Conservation (phyloP, 2,329 filamentous ascomycete species). For the Pseudonectria foliicola region DNA sequence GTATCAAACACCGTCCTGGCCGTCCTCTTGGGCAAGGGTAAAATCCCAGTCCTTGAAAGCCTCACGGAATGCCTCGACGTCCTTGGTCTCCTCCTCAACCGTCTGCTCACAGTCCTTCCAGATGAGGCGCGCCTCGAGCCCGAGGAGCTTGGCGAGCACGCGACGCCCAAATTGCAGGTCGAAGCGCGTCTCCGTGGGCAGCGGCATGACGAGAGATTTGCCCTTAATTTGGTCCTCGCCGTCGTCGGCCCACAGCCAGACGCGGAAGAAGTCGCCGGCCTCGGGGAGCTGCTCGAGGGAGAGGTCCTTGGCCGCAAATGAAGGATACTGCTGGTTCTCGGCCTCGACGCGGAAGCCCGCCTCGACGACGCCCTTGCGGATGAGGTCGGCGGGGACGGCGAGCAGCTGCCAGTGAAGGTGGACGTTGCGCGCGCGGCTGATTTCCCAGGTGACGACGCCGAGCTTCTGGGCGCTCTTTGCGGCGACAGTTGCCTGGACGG, state of each 20-base stretch:
- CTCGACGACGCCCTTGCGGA: slow-evolving; percentile 70
- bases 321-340: slow-evolving; percentile 59
- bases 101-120: slow-evolving; percentile 83
- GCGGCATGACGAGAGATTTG: slow-evolving; percentile 61
- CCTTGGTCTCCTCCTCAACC: slow-evolving; percentile 67
- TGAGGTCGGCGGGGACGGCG: slow-evolving; percentile 61
- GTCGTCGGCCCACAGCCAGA: slow-evolving; percentile 68
- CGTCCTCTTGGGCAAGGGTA: slow-evolving; percentile 34
- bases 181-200: slow-evolving; percentile 68
- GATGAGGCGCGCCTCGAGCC: slow-evolving; percentile 67
- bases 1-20: slow-evolving; percentile 6
- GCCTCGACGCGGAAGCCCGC: slow-evolving; percentile 84
- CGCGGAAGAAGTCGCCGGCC: slow-evolving; percentile 64
- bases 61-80: slow-evolving; percentile 71
- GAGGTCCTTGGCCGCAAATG: slow-evolving; percentile 42
- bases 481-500: slow-evolving; percentile 75
- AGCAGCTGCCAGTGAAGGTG: slow-evolving; percentile 94
- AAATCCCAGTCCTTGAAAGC: slow-evolving; percentile 88
- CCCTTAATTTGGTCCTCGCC: slow-evolving; percentile 51
- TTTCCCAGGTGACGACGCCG: slow-evolving; percentile 86
- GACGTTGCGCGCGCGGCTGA: slow-evolving; percentile 72
- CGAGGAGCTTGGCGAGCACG: slow-evolving; percentile 81
- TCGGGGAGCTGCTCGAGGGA: slow-evolving; percentile 42
- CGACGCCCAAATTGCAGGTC: slow-evolving; percentile 84
- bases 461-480: slow-evolving; percentile 49